Evolutionary conservation across 805 yeast genomes (phyloP), one percentile per base, ranked within the genome.

Genomic region (Ogataea chonburiensis): DNA sequence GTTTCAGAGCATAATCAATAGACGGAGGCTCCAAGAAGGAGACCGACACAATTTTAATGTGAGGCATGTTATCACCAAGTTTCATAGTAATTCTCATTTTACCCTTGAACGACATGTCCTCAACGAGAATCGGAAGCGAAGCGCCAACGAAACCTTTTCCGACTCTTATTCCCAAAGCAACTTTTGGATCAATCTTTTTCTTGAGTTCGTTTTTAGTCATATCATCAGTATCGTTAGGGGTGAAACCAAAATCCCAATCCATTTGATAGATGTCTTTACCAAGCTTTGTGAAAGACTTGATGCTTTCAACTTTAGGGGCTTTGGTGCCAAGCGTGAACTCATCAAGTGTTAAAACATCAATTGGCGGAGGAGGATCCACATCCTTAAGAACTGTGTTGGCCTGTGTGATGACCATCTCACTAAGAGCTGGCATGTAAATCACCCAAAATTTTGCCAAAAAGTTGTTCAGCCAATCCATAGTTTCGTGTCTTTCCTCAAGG

Each of bases 381-480:
- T 77, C 88, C 30, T 77, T 75, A 54, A 85, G 62, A 12, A 73
- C 67, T 16, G 76, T 79, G 50, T 82, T 83, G n/a, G 86, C 83
- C 51, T 73, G 75, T 31, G 71, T 73, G 58, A 77, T 70, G 16
- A 85, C 94, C 61, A 77, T 79, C 47, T 82, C 86, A 5, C 88
- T 79, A 33, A 85, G 66, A 1, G 85, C 87, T 20, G 93, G 91
- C 95, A 85, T 85, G 53, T 85, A 85, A 43, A 85, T 82, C 39
- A 83, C 85, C 95, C 95, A 85, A 54, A 85, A 83, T 61, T 85
- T 85, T 28, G 79, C 79, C 56, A 85, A 61, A 52, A 85, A 84
- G 16, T 80, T 73, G 52, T 85, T 85, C 51, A 85, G 58, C 95
- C 95, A 85, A 42, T 80, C 77, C 77, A 85, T 82, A 7, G 89